Evolutionary conservation across 306 rosid species (phyloP), one percentile per base, ranked within the genome.

Genomic region (Castanospermum australe): DNA sequence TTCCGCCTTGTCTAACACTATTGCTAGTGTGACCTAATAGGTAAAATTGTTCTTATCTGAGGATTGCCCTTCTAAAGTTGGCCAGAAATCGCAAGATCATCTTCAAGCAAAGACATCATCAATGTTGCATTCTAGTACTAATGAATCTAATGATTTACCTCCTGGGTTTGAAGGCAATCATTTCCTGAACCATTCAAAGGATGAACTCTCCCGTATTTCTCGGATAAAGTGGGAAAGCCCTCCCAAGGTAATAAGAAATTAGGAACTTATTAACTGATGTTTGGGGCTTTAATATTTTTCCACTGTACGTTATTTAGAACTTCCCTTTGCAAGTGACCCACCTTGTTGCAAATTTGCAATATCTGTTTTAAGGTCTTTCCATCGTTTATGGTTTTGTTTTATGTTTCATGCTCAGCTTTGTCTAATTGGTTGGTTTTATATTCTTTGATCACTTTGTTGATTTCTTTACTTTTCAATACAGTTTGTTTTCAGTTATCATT

Each of bases 91-190:
- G 5, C 84, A 80, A 44, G 88, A 85, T 85, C 84, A 74, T 78
- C 90, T 71, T 73, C 86, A 87, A 83, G 76, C 74, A 41, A 89
- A 84, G 82, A 41, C 80, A 36, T 63, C 93, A 15, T 62, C 47
- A 20, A 59, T 85, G 66, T 66, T 67, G 76, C 81, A 62, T 63
- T 87, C 93, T 30, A 38, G 67, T 73, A 3, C 70, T 30, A 20
- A 25, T 20, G 92, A 84, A 28, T 57, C 38, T 33, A 68, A 62
- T 28, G 84, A 85, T 82, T 62, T 83, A 2, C 97, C 96, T 25
- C 98, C 92, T 13, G 97, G 98, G 14, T 94, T 92, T 86, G 98
- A 88, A 78, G 47, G 55, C 12, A 39, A 80, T 60, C 62, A 59
- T 12, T 21, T 72, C 50, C 56, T 48, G 44, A 73, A 69, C 66